Evolutionary conservation across 805 yeast species (phyloP).

Genomic region (Zygoascus tannicola): DNA sequence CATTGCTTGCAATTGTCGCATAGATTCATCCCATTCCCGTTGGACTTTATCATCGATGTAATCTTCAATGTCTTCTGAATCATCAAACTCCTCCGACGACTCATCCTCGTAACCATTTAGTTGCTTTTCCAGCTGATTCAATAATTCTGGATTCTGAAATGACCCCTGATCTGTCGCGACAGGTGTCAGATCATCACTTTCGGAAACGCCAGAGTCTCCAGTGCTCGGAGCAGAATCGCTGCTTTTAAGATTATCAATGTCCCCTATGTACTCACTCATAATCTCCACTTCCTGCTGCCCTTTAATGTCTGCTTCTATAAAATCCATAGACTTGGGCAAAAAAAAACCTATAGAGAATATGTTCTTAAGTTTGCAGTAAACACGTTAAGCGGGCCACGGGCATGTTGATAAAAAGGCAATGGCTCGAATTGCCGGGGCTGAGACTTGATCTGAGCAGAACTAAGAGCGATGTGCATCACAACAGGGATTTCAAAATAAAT

Average conservation of each 20-base stretch:
- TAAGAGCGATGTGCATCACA: too few relatives aligned
- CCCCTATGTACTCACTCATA: too few relatives aligned
- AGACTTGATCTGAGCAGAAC: too few relatives aligned
- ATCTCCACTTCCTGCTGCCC: too few relatives aligned
- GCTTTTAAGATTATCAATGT: too few relatives aligned
- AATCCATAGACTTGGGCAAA: neutral
- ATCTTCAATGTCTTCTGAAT: neutral
- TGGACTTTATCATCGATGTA: constrained; percentile 35
- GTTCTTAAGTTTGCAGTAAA: too few relatives aligned
- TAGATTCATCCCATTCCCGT: constrained; percentile 65
- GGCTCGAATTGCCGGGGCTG: too few relatives aligned
- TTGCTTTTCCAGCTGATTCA: neutral
- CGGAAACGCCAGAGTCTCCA: neutral
- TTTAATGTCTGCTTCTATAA: neutral
- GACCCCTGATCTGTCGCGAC: neutral
- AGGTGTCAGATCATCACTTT: neutral
- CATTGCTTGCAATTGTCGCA: constrained; percentile 47
- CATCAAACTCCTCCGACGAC: neutral
- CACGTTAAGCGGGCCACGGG: too few relatives aligned
- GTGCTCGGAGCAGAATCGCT: too few relatives aligned
- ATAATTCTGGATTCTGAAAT: neutral
- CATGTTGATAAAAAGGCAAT: too few relatives aligned
- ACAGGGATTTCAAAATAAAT: too few relatives aligned
- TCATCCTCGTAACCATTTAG: neutral
- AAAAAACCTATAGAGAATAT: too few relatives aligned